These are phyloP conservation scores for Phlegmacium glaucopus DNA, from an alignment of 768 basidiomycete species.

Conservation along the genomic window DNA sequence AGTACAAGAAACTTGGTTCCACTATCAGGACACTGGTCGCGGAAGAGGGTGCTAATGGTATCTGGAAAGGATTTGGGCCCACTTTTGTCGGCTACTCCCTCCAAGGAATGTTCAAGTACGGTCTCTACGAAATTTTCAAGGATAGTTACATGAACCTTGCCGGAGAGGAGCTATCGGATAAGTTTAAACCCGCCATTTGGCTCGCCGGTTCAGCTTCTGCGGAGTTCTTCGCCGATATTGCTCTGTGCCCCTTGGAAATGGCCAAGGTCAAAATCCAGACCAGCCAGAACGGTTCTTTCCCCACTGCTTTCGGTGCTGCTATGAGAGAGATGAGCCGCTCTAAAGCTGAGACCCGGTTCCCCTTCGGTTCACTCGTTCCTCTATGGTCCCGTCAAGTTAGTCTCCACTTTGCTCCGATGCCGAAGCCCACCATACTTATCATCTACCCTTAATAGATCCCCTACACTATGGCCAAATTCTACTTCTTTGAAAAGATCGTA, in stretches of 20 bases:
- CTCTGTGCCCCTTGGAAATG: slow-evolving; percentile 94
- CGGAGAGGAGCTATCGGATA: slow-evolving; percentile 73
- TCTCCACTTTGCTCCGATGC: slow-evolving; percentile 3
- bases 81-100: slow-evolving; percentile 92
- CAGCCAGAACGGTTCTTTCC: slow-evolving; percentile 71
- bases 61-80: slow-evolving; percentile 94
- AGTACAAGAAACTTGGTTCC: slow-evolving; percentile 66
- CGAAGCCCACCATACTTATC: neutral
- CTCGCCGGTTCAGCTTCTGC: slow-evolving; percentile 91
- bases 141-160: slow-evolving; percentile 87
- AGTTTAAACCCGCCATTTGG: slow-evolving; percentile 92
- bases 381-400: slow-evolving; percentile 85
- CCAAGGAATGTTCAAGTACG: slow-evolving; percentile 98
- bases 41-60: slow-evolving; percentile 81
- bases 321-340: slow-evolving; percentile 65
- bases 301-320: slow-evolving; percentile 68
- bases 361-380: slow-evolving; percentile 81
- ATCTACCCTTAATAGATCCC: slow-evolving; percentile 59
- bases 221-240: slow-evolving; percentile 94
- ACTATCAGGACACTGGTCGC: slow-evolving; percentile 63
- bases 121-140: slow-evolving; percentile 97
- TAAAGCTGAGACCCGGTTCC: slow-evolving; percentile 72
- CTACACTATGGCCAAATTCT: slow-evolving; percentile 99
- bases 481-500: slow-evolving; percentile 90
- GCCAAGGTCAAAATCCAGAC: slow-evolving; percentile 91